These are phyloP conservation scores for Vaccinium darrowii DNA, from an alignment of 148 eudicot genomes.

Conservation along the genomic window DNA sequence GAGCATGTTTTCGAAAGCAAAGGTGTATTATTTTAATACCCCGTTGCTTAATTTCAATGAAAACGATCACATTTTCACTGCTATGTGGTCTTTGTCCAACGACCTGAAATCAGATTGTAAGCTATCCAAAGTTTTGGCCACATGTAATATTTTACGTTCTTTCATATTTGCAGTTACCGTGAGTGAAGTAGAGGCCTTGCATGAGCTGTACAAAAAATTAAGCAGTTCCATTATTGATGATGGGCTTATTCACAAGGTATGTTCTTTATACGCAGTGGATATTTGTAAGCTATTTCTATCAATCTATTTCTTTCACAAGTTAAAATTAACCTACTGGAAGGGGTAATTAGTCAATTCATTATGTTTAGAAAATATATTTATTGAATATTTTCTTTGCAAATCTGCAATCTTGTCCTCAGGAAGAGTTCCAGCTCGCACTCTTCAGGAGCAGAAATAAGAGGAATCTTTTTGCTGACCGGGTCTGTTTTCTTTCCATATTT, in stretches of 20 bases:
- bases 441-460: constrained; percentile 72
- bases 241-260: constrained; percentile 95
- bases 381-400: background rate
- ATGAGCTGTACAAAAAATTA: constrained; percentile 72
- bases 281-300: background rate
- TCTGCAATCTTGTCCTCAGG: constrained; percentile 37
- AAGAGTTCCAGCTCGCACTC: constrained; percentile 89
- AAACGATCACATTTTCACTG: background rate
- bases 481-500: constrained; percentile 23
- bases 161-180: constrained; percentile 61
- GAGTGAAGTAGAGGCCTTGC: constrained; percentile 86
- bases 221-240: constrained; percentile 83
- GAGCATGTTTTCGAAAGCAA: background rate
- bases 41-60: background rate
- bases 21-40: background rate
- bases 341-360: background rate
- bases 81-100: background rate
- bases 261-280: background rate
- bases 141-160: background rate
- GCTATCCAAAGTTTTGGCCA: background rate
- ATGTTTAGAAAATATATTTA: background rate
- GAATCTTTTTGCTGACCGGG: constrained; percentile 90
- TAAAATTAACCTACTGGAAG: background rate
- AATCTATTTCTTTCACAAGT: too few relatives aligned
- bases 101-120: background rate